Conservation (phyloP, 192 early-diverging fungal genomes). For the Diversispora epigaea region DNA sequence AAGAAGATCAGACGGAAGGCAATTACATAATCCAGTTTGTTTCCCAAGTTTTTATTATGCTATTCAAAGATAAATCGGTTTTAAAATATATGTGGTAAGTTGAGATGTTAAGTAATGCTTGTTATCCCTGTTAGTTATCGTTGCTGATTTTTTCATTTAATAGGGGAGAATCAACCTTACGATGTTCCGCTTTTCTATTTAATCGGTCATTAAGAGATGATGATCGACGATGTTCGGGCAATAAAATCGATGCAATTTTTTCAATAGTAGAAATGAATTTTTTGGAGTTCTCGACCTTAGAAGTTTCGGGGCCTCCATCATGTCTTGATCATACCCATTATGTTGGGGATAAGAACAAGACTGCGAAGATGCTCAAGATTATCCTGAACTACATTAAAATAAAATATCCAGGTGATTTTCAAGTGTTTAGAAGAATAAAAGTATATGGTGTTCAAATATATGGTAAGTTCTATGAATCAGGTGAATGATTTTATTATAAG, state of each 20-base stretch:
- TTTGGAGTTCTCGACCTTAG: slow-evolving; percentile 16
- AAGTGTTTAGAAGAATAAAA: slow-evolving; percentile 18
- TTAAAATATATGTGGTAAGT: slow-evolving; percentile 27
- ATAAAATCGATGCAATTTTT: slow-evolving; percentile 21
- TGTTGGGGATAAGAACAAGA: slow-evolving; percentile 17
- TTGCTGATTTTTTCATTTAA: neutral
- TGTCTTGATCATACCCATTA: slow-evolving; percentile 20
- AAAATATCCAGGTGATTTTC: slow-evolving; percentile 20
- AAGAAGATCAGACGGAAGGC: slow-evolving; percentile 14
- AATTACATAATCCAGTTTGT: slow-evolving; percentile 12
- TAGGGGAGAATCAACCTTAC: slow-evolving; percentile 13
- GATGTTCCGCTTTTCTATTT: neutral
- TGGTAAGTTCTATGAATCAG: slow-evolving; percentile 19
- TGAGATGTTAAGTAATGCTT: slow-evolving; percentile 11
- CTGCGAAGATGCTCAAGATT: slow-evolving; percentile 20
- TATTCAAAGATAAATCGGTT: slow-evolving; percentile 18
- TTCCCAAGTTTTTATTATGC: slow-evolving; percentile 8
- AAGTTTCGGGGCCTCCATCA: slow-evolving; percentile 27
- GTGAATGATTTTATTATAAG: neutral
- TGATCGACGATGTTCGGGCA: slow-evolving; percentile 15
- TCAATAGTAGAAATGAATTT: neutral
- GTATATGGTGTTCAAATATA: slow-evolving; percentile 26
- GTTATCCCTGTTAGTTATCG: neutral
- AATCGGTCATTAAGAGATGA: slow-evolving; percentile 27
- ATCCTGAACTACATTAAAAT: slow-evolving; percentile 22